Conservation (phyloP, 495 filamentous ascomycete genomes). For the Polyplosphaeria fusca region DNA sequence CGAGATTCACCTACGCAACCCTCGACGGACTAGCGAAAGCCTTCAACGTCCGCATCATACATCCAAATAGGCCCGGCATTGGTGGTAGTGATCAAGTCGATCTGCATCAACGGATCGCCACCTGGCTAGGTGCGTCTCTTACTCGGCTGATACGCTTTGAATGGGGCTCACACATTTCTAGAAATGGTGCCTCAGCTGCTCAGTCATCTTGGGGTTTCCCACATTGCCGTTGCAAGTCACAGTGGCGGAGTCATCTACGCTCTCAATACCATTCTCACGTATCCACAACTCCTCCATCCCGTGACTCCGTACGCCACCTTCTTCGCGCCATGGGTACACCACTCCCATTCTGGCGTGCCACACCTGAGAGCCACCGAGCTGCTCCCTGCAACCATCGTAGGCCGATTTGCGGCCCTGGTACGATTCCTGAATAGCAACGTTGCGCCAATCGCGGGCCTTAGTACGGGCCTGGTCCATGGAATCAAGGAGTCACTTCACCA, state of each 20-base stretch:
- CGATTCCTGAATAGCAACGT: slow-evolving; percentile 25
- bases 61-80: slow-evolving; percentile 31
- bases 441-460: slow-evolving; percentile 12
- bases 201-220: slow-evolving; percentile 21
- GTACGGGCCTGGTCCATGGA: slow-evolving; percentile 6
- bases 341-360: slow-evolving; percentile 11
- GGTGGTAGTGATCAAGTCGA: slow-evolving; percentile 24
- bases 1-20: slow-evolving; percentile 13
- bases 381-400: slow-evolving; percentile 25
- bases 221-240: slow-evolving; percentile 29
- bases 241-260: slow-evolving; percentile 31
- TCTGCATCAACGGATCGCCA: slow-evolving; percentile 12
- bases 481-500: slow-evolving; percentile 8
- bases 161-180: slow-evolving; percentile 5
- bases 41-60: slow-evolving; percentile 24
- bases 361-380: slow-evolving; percentile 8
- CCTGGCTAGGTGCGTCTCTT: slow-evolving; percentile 26
- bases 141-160: no score
- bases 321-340: slow-evolving; percentile 31
- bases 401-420: slow-evolving; percentile 13
- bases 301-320: slow-evolving; percentile 22
- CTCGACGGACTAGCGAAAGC: slow-evolving; percentile 24
- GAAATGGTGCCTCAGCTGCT: slow-evolving; percentile 31
- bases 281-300: slow-evolving; percentile 28
- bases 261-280: slow-evolving; percentile 24